Conservation (phyloP, 169 alveolate genomes). For the Toxoplasma gondii region DNA sequence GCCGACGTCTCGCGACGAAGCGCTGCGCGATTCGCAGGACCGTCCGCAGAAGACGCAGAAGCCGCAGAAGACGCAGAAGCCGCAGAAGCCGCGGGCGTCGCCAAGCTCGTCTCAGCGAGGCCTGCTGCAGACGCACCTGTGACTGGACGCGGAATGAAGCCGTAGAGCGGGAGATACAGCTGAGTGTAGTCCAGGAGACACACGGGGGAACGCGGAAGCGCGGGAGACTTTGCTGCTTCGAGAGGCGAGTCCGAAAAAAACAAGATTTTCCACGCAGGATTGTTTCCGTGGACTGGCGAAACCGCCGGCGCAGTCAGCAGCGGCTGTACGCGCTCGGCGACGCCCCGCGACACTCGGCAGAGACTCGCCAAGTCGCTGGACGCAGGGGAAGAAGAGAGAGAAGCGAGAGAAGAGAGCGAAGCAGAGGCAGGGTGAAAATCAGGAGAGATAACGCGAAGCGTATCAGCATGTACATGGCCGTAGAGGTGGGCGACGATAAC, state of each 20-base stretch:
- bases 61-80: too few relatives aligned
- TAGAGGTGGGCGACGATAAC: background rate
- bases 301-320: background rate
- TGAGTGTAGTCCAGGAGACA: background rate
- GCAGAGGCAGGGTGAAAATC: background rate
- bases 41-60: too few relatives aligned
- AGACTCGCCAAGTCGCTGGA: background rate
- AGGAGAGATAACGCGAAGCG: background rate
- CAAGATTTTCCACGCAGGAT: background rate
- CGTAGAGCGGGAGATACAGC: background rate
- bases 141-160: background rate
- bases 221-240: background rate
- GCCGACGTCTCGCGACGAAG: background rate
- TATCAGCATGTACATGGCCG: slow-evolving; percentile 24
- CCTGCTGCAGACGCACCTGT: background rate
- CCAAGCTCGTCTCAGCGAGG: background rate
- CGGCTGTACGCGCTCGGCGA: background rate
- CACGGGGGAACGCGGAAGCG: background rate
- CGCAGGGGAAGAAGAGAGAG: background rate
- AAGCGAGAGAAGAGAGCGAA: background rate
- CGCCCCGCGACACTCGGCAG: background rate
- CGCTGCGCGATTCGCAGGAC: background rate
- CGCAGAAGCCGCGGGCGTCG: too few relatives aligned
- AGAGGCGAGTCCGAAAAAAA: background rate
- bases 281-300: slow-evolving; percentile 2